These are phyloP conservation scores for Hymenoscyphus occultus DNA, from an alignment of 2,329 filamentous ascomycete species.

Conservation along the genomic window DNA sequence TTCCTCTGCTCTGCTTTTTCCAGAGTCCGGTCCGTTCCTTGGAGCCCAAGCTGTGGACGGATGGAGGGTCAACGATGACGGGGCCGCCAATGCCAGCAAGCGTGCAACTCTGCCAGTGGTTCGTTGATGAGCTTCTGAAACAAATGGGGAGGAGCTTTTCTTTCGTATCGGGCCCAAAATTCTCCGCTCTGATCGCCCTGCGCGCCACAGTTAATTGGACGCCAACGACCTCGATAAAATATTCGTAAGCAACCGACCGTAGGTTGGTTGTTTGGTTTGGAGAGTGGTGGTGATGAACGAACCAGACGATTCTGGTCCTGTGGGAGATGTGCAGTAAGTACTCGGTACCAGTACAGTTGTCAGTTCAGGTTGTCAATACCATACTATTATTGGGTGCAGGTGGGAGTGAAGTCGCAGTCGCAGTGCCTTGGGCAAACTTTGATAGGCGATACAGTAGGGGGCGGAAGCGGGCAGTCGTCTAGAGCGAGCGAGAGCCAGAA, in stretches of 20 bases:
- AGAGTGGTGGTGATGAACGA: background rate
- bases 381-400: background rate
- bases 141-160: slow-evolving; percentile 1
- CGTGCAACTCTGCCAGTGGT: slow-evolving; percentile 4
- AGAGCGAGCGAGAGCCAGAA: background rate
- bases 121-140: slow-evolving; percentile 2
- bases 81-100: slow-evolving; percentile 4
- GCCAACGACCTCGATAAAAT: background rate
- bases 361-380: too few species aligned
- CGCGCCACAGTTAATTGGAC: background rate
- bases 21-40: background rate
- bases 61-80: slow-evolving; percentile 9
- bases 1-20: background rate
- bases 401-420: background rate
- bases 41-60: background rate
- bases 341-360: too few species aligned
- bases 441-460: background rate
- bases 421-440: too few species aligned
- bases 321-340: background rate
- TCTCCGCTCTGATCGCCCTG: slow-evolving; percentile 3
- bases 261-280: background rate
- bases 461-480: background rate
- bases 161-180: slow-evolving; percentile 4
- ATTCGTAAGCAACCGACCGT: background rate
- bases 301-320: background rate